These are phyloP conservation scores for Excoecaria cochinchinensis DNA, from an alignment of 345 rosid species.

Conservation along the genomic window DNA sequence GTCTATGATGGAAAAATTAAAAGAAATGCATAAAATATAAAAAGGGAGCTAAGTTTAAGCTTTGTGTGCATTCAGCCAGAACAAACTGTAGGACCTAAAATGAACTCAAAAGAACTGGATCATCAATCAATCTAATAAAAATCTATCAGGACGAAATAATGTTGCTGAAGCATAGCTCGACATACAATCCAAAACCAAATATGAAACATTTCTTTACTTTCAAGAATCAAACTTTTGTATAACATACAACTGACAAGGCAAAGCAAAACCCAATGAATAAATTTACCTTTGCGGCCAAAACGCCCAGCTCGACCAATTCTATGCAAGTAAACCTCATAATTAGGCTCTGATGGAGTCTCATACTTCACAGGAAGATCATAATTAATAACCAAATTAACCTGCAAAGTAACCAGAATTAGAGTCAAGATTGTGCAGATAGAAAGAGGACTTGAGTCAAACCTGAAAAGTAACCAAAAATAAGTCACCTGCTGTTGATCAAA, in stretches of 20 bases:
- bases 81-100: background rate
- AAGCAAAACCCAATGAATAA: background rate
- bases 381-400: slow-evolving; percentile 91
- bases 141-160: background rate
- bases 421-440: background rate
- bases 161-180: too few species aligned
- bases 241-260: background rate
- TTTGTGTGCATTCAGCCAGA: too few species aligned
- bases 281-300: slow-evolving; percentile 83
- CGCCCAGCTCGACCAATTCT: slow-evolving; percentile 98
- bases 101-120: background rate
- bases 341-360: slow-evolving; percentile 52
- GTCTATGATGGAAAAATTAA: too few species aligned
- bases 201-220: background rate
- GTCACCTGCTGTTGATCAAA: slow-evolving; percentile 88
- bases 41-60: too few species aligned
- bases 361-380: slow-evolving; percentile 75
- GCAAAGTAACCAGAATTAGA: background rate
- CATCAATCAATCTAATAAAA: background rate
- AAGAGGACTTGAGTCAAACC: too few species aligned
- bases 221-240: background rate
- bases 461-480: background rate
- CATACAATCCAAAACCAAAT: background rate
- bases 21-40: too few species aligned
- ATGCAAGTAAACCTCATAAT: slow-evolving; percentile 89